A percentile compares a stretch with the other conserved stretches of the same genome.
Evolutionary conservation across 306 rosid species (phyloP).

Genomic region (Quercus variabilis): DNA sequence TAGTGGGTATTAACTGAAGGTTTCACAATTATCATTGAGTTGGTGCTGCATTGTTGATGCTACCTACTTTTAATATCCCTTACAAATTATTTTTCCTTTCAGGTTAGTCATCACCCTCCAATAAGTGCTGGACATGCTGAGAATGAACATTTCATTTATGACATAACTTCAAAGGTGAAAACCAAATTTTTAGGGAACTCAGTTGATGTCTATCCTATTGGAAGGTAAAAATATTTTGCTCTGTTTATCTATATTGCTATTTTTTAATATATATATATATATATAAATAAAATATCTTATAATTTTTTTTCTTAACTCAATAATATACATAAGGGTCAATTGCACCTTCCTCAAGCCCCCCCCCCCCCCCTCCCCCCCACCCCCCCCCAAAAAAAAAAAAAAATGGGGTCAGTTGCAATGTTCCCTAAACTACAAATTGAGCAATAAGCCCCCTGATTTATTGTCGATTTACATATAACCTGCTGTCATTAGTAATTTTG

Average conservation of each 20-base stretch:
- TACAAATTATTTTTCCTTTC: constrained; percentile 21
- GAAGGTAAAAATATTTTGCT: constrained; percentile 54
- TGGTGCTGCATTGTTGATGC: neutral
- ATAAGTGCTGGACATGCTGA: constrained; percentile 96
- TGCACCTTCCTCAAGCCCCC: too few species aligned
- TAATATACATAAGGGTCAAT: neutral
- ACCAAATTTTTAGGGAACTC: constrained; percentile 92
- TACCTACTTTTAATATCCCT: constrained; percentile 20
- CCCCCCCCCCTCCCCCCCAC: too few species aligned
- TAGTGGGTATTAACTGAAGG: neutral
- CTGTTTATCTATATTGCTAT: constrained; percentile 4
- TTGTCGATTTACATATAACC: too few species aligned
- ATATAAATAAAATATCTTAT: neutral
- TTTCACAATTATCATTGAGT: constrained; percentile 5
- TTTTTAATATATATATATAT: too few species aligned
- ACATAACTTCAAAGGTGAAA: constrained; percentile 87
- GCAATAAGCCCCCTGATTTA: too few species aligned
- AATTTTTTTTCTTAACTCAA: constrained; percentile 3
- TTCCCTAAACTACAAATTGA: too few species aligned
- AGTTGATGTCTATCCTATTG: constrained; percentile 79
- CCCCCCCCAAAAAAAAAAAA: too few species aligned
- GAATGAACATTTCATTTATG: constrained; percentile 88
- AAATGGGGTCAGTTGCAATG: too few species aligned
- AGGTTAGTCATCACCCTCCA: constrained; percentile 99
- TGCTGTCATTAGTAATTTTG: too few species aligned